phyloP scores from a whole-genome alignment of 495 filamentous ascomycete species.

The Parmelia sp. region DNA sequence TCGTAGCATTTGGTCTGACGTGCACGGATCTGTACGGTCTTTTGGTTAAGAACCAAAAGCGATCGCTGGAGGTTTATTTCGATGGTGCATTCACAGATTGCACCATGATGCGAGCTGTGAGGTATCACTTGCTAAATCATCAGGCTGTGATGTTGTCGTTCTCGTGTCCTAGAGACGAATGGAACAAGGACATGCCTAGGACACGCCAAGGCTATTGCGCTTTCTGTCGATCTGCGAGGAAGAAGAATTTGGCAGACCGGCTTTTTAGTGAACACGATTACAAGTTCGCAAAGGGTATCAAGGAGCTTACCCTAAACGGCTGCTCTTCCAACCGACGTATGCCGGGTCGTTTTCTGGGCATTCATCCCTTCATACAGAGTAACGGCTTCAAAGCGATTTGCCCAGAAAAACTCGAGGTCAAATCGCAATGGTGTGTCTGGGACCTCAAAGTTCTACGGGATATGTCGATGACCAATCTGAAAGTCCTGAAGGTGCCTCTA shows the following conservation, averaged over 20 bases:
- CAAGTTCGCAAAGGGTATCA: neutral
- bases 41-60: neutral
- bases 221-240: neutral
- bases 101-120: neutral
- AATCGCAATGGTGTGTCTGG: neutral
- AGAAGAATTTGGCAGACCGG: neutral
- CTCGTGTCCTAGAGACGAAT: neutral
- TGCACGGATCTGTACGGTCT: neutral
- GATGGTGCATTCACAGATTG: neutral
- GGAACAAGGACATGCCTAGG: neutral
- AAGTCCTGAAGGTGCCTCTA: neutral
- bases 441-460: neutral
- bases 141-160: neutral
- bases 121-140: neutral
- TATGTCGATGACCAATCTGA: neutral
- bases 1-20: slow-evolving; percentile 1
- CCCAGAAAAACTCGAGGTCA: neutral
- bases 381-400: neutral
- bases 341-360: neutral
- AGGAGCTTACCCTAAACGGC: neutral
- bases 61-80: neutral
- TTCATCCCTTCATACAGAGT: neutral
- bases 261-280: neutral
- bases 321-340: neutral
- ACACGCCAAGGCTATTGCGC: neutral